phyloP scores from a whole-genome alignment of 306 rosid species.

The Casuarina glauca region DNA sequence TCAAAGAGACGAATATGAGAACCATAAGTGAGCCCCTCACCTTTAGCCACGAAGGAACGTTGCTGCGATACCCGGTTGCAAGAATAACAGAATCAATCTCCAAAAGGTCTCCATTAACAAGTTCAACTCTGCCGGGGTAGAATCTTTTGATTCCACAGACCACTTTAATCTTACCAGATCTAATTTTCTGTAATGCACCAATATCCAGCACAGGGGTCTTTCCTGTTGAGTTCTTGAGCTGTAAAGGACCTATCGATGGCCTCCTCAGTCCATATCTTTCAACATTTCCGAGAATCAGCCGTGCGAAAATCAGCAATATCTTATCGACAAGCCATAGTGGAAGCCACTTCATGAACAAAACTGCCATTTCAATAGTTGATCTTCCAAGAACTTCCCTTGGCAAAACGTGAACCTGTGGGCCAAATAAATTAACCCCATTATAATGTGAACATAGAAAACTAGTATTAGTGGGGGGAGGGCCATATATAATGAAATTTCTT shows the following conservation, averaged over 20 bases:
- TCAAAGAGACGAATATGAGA: too few species aligned
- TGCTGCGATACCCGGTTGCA: constrained; percentile 93
- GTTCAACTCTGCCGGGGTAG: constrained; percentile 57
- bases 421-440: background rate
- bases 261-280: constrained; percentile 69
- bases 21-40: constrained; percentile 30
- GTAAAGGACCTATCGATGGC: constrained; percentile 71
- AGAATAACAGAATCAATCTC: constrained; percentile 79
- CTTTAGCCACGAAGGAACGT: constrained; percentile 98
- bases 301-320: constrained; percentile 54
- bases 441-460: background rate
- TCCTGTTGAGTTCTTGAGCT: constrained; percentile 74
- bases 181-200: constrained; percentile 72
- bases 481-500: background rate
- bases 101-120: constrained; percentile 61
- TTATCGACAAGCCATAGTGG: constrained; percentile 81
- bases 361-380: constrained; percentile 76
- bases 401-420: constrained; percentile 69
- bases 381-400: constrained; percentile 78
- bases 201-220: constrained; percentile 91
- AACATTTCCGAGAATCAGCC: constrained; percentile 62
- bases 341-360: constrained; percentile 57
- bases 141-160: constrained; percentile 83
- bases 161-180: constrained; percentile 72
- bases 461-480: background rate